Conservation (phyloP, 768 basidiomycete genomes). For the Nidularia pulvinata region DNA sequence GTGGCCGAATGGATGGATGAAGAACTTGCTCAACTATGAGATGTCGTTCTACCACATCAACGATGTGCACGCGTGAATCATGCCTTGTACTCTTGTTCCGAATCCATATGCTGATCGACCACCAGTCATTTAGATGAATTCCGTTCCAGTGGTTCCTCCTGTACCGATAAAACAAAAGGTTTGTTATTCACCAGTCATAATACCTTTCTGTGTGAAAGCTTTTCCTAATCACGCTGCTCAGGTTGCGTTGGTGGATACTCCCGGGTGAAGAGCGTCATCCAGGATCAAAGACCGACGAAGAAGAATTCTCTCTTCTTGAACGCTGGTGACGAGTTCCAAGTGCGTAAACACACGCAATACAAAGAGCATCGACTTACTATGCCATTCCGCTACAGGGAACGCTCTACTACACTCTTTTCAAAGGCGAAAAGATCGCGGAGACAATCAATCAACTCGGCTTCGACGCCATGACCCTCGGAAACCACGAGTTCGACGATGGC, state of each 20-base stretch:
- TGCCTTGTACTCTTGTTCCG: neutral
- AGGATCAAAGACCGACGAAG: conserved; percentile 22
- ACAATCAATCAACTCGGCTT: conserved; percentile 41
- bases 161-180: conserved; percentile 27
- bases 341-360: conserved; percentile 1
- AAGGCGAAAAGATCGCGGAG: conserved; percentile 36
- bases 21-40: conserved; percentile 14
- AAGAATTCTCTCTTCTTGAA: conserved; percentile 39
- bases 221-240: neutral
- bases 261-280: conserved; percentile 34
- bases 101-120: neutral
- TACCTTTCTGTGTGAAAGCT: neutral
- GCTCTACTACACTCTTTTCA: conserved; percentile 42
- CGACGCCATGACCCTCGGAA: conserved; percentile 42
- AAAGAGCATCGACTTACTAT: neutral
- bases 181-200: neutral
- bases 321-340: conserved; percentile 48
- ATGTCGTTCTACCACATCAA: conserved; percentile 38
- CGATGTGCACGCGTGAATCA: conserved; percentile 35
- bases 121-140: conserved; percentile 35
- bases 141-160: conserved; percentile 30
- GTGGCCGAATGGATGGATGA: conserved; percentile 10
- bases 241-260: conserved; percentile 43
- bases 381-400: conserved; percentile 26
- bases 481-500: conserved; percentile 46